phyloP scores from a whole-genome alignment of 2,329 filamentous ascomycete genomes.

The Fusarium penzigii region DNA sequence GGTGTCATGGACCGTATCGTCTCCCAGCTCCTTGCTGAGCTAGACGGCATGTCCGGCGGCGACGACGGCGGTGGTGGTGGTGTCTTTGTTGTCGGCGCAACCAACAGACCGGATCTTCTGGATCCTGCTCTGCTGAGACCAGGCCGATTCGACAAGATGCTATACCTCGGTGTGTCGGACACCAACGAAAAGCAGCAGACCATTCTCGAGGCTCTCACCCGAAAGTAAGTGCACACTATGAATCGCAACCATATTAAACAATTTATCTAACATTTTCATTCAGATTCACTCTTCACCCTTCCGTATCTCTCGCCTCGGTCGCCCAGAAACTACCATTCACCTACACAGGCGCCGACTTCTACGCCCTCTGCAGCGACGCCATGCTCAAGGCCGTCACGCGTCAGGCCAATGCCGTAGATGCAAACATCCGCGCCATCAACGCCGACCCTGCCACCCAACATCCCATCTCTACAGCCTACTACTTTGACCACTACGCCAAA shows the following conservation, averaged over 20 bases:
- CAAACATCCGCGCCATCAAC: constrained; percentile 75
- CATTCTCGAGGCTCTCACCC: constrained; percentile 89
- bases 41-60: constrained; percentile 96
- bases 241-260: background rate
- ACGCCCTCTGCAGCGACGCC: constrained; percentile 93
- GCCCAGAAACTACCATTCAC: constrained; percentile 84
- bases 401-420: constrained; percentile 80
- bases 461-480: constrained; percentile 82
- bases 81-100: constrained; percentile 96
- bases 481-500: constrained; percentile 89
- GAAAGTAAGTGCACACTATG: constrained; percentile 67
- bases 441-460: constrained; percentile 36
- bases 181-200: constrained; percentile 95
- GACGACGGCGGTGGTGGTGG: constrained; percentile 75
- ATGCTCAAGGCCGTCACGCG: constrained; percentile 99
- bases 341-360: constrained; percentile 96
- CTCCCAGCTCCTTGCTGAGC: constrained; percentile 87
- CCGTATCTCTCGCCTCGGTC: constrained; percentile 73
- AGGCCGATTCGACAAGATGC: constrained; percentile 96
- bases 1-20: constrained; percentile 99
- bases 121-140: constrained; percentile 88
- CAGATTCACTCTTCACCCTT: constrained; percentile 82
- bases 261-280: constrained; percentile 10
- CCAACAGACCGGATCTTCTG: constrained; percentile 89
- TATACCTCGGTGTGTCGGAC: constrained; percentile 94